These are phyloP conservation scores for Ilex aquifolium DNA, from an alignment of 257 asterid species.

Conservation along the genomic window DNA sequence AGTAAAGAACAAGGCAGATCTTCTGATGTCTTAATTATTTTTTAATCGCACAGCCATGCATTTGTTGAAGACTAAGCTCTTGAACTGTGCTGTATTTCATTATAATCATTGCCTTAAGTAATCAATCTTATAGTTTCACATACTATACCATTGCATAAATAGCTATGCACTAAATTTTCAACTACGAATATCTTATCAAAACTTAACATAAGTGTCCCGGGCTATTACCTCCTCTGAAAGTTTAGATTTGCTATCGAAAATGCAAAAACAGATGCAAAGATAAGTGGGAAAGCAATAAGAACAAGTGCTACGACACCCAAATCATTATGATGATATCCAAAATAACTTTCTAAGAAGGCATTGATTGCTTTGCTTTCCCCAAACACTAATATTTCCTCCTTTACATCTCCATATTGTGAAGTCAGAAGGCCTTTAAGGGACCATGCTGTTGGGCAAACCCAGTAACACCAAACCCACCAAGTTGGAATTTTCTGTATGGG, in stretches of 20 bases:
- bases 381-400: not conserved
- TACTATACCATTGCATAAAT: no score
- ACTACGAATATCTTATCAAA: no score
- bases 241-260: not conserved
- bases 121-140: no score
- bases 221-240: slow-evolving; percentile 4
- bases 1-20: no score
- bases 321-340: not conserved
- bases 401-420: not conserved
- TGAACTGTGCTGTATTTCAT: no score
- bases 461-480: slow-evolving; percentile 8
- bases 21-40: no score
- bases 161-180: no score
- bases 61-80: no score
- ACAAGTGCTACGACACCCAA: not conserved
- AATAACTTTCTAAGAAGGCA: not conserved
- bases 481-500: not conserved
- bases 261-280: not conserved
- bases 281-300: not conserved
- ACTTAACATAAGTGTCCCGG: no score
- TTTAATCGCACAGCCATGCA: no score
- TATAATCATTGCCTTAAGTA: no score
- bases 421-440: not conserved
- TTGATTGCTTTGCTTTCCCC: not conserved
- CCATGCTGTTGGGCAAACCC: slow-evolving; percentile 1